Conservation (phyloP, 2,329 filamentous ascomycete species). For the Fusarium verrucosum region DNA sequence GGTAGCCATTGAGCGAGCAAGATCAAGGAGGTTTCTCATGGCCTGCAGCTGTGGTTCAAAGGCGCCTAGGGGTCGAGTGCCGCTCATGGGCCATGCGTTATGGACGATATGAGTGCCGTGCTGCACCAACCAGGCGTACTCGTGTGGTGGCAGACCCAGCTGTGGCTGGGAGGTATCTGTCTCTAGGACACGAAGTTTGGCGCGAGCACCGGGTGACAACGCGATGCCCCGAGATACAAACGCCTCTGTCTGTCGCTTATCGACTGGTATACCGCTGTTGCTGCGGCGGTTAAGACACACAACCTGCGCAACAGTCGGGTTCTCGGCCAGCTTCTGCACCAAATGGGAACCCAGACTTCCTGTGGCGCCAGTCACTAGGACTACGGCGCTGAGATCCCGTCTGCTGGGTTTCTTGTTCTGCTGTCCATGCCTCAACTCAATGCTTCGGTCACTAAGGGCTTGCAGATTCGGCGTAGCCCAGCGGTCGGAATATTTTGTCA, state of each 20-base stretch:
- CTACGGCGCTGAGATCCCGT: not conserved
- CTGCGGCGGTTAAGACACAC: not conserved
- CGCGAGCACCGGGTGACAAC: not conserved
- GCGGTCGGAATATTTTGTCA: too few relatives aligned
- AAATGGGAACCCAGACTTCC: conserved; percentile 14
- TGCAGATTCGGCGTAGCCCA: too few relatives aligned
- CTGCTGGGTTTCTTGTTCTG: too few relatives aligned
- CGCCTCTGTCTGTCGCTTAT: not conserved
- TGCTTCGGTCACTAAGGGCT: too few relatives aligned
- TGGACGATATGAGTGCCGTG: conserved; percentile 4
- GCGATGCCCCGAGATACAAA: not conserved
- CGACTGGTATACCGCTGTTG: not conserved
- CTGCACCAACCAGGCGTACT: not conserved
- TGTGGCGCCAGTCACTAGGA: not conserved
- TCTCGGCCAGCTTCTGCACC: not conserved
- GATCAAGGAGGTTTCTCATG: conserved; percentile 2
- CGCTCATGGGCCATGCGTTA: conserved; percentile 15
- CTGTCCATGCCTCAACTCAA: too few relatives aligned
- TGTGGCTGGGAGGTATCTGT: not conserved
- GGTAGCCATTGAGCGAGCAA: conserved; percentile 48
- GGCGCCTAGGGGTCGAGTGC: not conserved
- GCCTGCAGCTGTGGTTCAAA: conserved; percentile 1
- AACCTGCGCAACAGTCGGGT: not conserved
- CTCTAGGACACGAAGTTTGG: not conserved
- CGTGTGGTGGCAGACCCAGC: not conserved